Base-by-base conservation (phyloP, 305 asterid species). In the Salvia sclarea region DNA sequence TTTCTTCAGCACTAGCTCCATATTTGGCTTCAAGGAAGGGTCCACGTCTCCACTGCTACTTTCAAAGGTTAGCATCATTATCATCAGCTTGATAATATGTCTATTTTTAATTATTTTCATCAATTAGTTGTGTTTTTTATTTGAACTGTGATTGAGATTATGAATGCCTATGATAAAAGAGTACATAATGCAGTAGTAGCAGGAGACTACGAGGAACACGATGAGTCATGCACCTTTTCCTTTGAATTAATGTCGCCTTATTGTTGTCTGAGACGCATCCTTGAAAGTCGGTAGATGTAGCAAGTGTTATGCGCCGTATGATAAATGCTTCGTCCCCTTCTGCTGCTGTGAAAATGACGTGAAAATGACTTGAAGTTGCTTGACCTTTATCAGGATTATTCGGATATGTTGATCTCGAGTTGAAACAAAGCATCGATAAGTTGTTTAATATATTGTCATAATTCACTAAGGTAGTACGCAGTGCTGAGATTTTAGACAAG, bases 1-100 rank as follows among this genome's bases (percentile, higher is more conserved):
- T 76, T 52, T 70, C 54, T 38, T 37, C 14, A 37, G 61, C 62
- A 61, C 16, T 37, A 56, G 18, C 41, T 14, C 56, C 6, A 55
- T 22, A 47, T 61, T 63, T 66, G 37, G 44, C 49, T 60, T 40
- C 55, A 69, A 13, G 25, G 31, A 25, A 24, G 37, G 56, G 60
- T 28, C 55, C 14, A 28, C 38, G 4, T 5, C 8, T 13, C 33
- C 3, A 4, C 35, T 49, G 44, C 69, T 49, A 31, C 47, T 49
- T 50, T 41, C 45, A 38, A 45, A 50, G 64, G 75, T 48, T 8
- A 60, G 54, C 53, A 3, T 47, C 66, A 38, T 35, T 24, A 17
- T 25, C 33, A 18, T 58, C 41, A 25, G 40, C 21, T 52, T 25
- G 18, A 16, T 38, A 38, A 37, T 38, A 38, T 10, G n/a, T 38